Conservation (phyloP, 164 flowering plant species). For the Sedum album region DNA sequence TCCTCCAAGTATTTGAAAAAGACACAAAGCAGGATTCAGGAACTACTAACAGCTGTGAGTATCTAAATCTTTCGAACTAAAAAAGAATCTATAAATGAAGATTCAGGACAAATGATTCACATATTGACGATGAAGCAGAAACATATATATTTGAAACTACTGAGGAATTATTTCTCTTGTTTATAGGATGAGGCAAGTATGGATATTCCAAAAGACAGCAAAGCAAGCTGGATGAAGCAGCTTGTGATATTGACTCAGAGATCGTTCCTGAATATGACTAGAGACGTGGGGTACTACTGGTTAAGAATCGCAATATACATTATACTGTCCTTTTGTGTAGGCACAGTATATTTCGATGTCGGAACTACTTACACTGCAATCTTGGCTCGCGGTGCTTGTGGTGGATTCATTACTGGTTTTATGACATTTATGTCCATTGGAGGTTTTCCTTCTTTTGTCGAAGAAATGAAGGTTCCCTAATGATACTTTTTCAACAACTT, state of each 20-base stretch:
- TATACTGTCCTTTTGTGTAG: slow-evolving; percentile 55
- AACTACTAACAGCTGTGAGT: background rate
- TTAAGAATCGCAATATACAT: slow-evolving; percentile 49
- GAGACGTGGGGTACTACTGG: slow-evolving; percentile 88
- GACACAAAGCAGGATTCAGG: background rate
- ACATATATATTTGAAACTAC: background rate
- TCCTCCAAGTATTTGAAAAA: background rate
- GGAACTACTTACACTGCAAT: slow-evolving; percentile 62
- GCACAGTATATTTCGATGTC: slow-evolving; percentile 50
- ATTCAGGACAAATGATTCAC: too few relatives aligned
- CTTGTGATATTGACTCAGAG: slow-evolving; percentile 47
- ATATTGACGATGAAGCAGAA: too few relatives aligned
- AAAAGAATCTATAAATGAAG: too few relatives aligned
- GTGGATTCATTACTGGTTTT: slow-evolving; percentile 28
- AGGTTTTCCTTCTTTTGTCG: slow-evolving; percentile 79
- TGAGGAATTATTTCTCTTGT: too few relatives aligned
- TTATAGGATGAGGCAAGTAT: background rate
- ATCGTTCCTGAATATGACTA: slow-evolving; percentile 70
- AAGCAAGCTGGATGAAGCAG: slow-evolving; percentile 70
- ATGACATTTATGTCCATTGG: slow-evolving; percentile 78
- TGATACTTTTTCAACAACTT: too few relatives aligned
- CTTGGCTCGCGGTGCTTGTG: slow-evolving; percentile 62
- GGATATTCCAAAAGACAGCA: slow-evolving; percentile 18
- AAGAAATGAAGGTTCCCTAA: slow-evolving; percentile 57
- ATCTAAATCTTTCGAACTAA: background rate